A percentile compares a stretch with the other conserved stretches of the same genome.
These are phyloP conservation scores for Colletotrichum limetticola DNA, from an alignment of 2,329 filamentous ascomycete species.

Conservation along the genomic window DNA sequence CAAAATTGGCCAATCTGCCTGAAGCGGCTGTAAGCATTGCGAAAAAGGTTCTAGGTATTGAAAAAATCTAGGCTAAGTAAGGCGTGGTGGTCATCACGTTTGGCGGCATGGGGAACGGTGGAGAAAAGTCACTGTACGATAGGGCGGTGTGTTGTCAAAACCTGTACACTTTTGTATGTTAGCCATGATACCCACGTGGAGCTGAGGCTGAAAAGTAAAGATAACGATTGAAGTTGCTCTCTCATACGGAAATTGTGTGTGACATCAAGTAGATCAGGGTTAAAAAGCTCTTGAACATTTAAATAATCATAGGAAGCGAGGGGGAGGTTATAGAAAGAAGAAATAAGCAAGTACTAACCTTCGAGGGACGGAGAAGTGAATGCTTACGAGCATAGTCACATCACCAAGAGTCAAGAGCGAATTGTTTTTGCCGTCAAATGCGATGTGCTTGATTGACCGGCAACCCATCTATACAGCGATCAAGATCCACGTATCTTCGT, in stretches of 20 bases:
- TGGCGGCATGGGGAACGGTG: not conserved
- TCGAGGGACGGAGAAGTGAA: conserved; percentile 36
- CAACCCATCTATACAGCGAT: conserved; percentile 60
- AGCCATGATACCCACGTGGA: conserved; percentile 50
- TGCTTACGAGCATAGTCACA: conserved; percentile 38
- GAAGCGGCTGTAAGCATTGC: conserved; percentile 77
- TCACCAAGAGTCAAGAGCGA: conserved; percentile 37
- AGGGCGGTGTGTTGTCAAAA: not conserved
- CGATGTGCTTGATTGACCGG: conserved; percentile 51
- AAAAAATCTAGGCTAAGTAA: conserved; percentile 12
- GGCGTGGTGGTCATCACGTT: not conserved
- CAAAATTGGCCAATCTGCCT: conserved; percentile 84
- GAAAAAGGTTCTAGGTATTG: conserved; percentile 59
- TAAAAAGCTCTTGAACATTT: conserved; percentile 74
- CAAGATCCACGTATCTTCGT: conserved; percentile 52
- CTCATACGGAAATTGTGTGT: conserved; percentile 69
- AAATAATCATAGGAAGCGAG: conserved; percentile 64
- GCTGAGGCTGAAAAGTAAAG: conserved; percentile 38
- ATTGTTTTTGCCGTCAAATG: conserved; percentile 40
- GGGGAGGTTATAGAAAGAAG: conserved; percentile 23
- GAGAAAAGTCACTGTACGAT: conserved; percentile 31
- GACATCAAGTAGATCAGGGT: conserved; percentile 72
- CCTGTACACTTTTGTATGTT: conserved; percentile 40
- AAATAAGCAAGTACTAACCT: conserved; percentile 55
- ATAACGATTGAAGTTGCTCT: conserved; percentile 43